A percentile compares a stretch with the other conserved stretches of the same genome.
These are phyloP conservation scores for Trametes maxima DNA, from an alignment of 768 basidiomycete genomes.

Conservation along the genomic window DNA sequence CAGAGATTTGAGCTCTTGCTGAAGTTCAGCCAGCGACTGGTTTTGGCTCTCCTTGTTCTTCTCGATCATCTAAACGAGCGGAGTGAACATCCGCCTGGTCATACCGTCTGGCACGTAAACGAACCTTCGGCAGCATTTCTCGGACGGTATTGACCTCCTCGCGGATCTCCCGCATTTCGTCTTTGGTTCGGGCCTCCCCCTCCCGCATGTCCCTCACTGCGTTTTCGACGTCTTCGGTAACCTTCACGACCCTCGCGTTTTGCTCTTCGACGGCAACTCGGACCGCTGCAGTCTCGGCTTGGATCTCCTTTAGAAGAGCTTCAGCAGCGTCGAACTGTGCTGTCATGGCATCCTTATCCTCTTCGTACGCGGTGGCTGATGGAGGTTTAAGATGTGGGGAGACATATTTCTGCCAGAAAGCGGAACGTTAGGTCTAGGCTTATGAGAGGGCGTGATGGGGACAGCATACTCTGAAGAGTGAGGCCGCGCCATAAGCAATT, in stretches of 20 bases:
- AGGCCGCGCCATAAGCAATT: conserved; percentile 75
- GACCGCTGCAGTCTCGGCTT: conserved; percentile 73
- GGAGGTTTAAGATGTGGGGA: conserved; percentile 91
- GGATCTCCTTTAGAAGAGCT: conserved; percentile 77
- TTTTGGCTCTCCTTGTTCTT: conserved; percentile 87
- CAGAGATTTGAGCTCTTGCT: conserved; percentile 92
- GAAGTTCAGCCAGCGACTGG: conserved; percentile 82
- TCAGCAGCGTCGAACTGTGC: conserved; percentile 92
- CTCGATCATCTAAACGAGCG: conserved; percentile 82
- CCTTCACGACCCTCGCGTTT: conserved; percentile 67
- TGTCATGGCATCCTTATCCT: conserved; percentile 79
- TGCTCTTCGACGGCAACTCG: conserved; percentile 77
- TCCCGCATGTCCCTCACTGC: conserved; percentile 77
- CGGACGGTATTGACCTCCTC: conserved; percentile 89
- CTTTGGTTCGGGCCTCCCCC: conserved; percentile 74
- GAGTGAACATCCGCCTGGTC: conserved; percentile 9
- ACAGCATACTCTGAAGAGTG: conserved; percentile 70
- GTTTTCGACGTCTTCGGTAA: conserved; percentile 69
- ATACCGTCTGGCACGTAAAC: conserved; percentile 20
- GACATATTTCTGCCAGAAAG: conserved; percentile 74
- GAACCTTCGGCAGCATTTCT: conserved; percentile 91
- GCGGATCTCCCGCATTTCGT: conserved; percentile 89
- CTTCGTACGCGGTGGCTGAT: conserved; percentile 83
- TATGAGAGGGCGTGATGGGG: no score
- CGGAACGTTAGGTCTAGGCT: conserved; percentile 6